A percentile compares a stretch with the other conserved stretches of the same genome.
Conservation (phyloP, 495 filamentous ascomycete genomes). For the Xylaria grammica region DNA sequence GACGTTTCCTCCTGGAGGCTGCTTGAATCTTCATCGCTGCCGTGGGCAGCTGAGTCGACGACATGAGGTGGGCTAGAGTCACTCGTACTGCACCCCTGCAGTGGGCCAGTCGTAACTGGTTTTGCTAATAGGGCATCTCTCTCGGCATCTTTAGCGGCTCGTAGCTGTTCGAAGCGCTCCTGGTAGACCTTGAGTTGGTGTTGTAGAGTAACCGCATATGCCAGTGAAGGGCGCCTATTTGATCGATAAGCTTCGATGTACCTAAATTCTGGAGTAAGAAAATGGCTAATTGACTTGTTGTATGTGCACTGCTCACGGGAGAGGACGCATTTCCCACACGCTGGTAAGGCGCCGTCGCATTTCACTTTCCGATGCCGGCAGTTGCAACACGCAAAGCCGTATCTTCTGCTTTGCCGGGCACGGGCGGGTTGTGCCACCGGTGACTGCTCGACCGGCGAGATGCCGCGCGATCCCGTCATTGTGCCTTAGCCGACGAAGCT, state of each 20-base stretch:
- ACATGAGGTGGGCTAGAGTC: not conserved
- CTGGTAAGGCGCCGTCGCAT: conserved; percentile 11
- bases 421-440: not conserved
- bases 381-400: conserved; percentile 19
- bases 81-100: not conserved
- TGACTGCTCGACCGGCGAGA: conserved; percentile 2
- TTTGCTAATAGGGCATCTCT: conserved; percentile 9
- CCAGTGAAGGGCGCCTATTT: conserved; percentile 8
- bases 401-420: conserved; percentile 12
- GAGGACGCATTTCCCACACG: conserved; percentile 5
- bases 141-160: not conserved
- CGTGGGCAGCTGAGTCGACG: not conserved
- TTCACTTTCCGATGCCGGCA: conserved; percentile 15
- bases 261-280: not conserved
- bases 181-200: conserved; percentile 8
- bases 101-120: not conserved
- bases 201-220: conserved; percentile 6
- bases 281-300: conserved; percentile 2
- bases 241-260: conserved; percentile 8
- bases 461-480: conserved; percentile 3
- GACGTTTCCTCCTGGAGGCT: conserved; percentile 6
- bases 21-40: not conserved
- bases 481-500: not conserved
- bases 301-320: conserved; percentile 8
- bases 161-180: conserved; percentile 6